A percentile compares a stretch with the other conserved stretches of the same genome.
These are phyloP conservation scores for Lactarius psammicola DNA, from an alignment of 768 basidiomycete species.

Conservation along the genomic window DNA sequence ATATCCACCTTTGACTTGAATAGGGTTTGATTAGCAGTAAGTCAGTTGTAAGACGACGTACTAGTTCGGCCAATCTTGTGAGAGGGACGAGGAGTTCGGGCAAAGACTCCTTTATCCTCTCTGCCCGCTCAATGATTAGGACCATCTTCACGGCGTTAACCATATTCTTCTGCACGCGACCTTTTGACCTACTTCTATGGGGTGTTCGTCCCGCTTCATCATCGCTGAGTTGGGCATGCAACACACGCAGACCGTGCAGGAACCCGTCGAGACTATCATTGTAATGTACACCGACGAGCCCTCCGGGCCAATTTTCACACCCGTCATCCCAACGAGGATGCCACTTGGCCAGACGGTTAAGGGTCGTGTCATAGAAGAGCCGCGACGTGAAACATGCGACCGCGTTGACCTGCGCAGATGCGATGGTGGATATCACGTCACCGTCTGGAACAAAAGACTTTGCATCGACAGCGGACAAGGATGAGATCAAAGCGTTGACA, in stretches of 20 bases:
- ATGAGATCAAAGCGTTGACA: conserved; percentile 41
- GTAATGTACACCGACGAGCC: conserved; percentile 44
- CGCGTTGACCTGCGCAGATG: conserved; percentile 51
- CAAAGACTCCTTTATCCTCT: conserved; percentile 58
- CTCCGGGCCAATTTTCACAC: conserved; percentile 55
- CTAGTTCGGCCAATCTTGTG: conserved; percentile 68
- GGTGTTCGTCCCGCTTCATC: background rate
- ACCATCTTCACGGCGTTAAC: conserved; percentile 47
- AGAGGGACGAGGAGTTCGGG: conserved; percentile 70
- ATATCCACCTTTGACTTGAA: conserved; percentile 57
- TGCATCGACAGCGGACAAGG: conserved; percentile 25
- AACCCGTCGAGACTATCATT: conserved; percentile 70
- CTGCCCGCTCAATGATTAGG: conserved; percentile 64
- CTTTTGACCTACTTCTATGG: conserved; percentile 24
- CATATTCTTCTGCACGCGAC: conserved; percentile 38
- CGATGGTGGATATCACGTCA: conserved; percentile 32
- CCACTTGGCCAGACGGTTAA: conserved; percentile 61
- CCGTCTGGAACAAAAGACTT: background rate
- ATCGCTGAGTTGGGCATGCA: conserved; percentile 32
- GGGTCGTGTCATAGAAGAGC: conserved; percentile 61
- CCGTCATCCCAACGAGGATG: conserved; percentile 58
- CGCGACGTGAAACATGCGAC: conserved; percentile 60
- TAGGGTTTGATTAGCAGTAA: background rate
- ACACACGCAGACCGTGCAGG: conserved; percentile 58
- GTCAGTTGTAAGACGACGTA: conserved; percentile 36